A percentile compares a stretch with the other conserved stretches of the same genome.
phyloP scores from a whole-genome alignment of 2,329 filamentous ascomycete species.

The Periglandula ipomoeae region DNA sequence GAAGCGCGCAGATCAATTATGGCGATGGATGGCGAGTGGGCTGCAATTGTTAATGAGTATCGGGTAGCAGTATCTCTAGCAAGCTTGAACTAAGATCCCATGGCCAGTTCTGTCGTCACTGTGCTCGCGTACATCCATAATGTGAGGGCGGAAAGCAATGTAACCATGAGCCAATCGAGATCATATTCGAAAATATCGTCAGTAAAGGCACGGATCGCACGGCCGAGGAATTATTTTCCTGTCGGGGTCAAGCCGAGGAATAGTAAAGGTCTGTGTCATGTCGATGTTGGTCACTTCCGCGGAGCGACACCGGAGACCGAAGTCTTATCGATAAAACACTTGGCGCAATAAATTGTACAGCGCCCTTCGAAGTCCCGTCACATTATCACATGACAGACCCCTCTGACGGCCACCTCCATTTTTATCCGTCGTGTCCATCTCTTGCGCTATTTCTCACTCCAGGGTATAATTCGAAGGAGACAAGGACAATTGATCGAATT shows the following conservation, averaged over 20 bases:
- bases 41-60: slow-evolving; percentile 2
- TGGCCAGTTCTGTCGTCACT: too few species aligned
- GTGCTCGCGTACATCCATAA: too few species aligned
- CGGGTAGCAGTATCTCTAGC: slow-evolving; percentile 4
- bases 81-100: too few species aligned
- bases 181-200: too few species aligned
- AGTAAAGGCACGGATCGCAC: too few species aligned
- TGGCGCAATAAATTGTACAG: neutral
- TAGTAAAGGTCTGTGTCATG: slow-evolving; percentile 1
- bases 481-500: too few species aligned
- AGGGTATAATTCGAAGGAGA: too few species aligned
- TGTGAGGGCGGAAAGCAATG: too few species aligned
- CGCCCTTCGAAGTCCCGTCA: too few species aligned
- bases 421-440: neutral
- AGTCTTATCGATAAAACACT: slow-evolving; percentile 1
- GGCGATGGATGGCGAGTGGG: neutral
- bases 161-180: too few species aligned
- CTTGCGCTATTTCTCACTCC: neutral
- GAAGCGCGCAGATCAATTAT: neutral
- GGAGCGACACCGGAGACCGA: slow-evolving; percentile 1
- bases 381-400: neutral
- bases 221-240: too few species aligned
- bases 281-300: neutral
- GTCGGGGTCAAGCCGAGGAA: too few species aligned
- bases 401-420: slow-evolving; percentile 4